These are phyloP conservation scores for Tuber umbilicatum DNA, from an alignment of 495 filamentous ascomycete species.

Conservation along the genomic window DNA sequence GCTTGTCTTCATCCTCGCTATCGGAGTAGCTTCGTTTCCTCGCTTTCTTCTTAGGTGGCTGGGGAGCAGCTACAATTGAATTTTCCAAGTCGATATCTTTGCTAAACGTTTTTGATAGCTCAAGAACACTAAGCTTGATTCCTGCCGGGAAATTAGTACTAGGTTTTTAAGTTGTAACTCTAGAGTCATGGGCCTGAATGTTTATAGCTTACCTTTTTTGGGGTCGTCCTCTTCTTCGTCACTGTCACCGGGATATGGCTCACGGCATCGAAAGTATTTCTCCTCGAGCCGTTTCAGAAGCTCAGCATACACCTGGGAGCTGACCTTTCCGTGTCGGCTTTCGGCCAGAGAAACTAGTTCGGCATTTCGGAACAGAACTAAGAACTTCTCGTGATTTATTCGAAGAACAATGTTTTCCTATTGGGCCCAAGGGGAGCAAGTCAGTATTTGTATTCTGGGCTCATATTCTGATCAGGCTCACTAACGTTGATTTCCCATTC, in stretches of 20 bases:
- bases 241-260: slow-evolving; percentile 49
- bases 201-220: slow-evolving; percentile 25
- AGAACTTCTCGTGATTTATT: slow-evolving; percentile 78
- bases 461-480: slow-evolving; percentile 4
- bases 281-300: slow-evolving; percentile 65
- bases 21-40: slow-evolving; percentile 44
- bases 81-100: slow-evolving; percentile 40
- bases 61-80: slow-evolving; percentile 40
- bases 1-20: slow-evolving; percentile 42
- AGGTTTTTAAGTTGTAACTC: neutral
- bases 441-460: neutral
- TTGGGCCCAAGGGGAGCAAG: neutral
- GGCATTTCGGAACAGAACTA: slow-evolving; percentile 70
- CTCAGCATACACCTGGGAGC: slow-evolving; percentile 66
- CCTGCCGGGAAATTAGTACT: slow-evolving; percentile 12
- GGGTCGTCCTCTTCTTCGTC: slow-evolving; percentile 49
- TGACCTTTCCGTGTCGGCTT: slow-evolving; percentile 56
- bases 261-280: slow-evolving; percentile 60
- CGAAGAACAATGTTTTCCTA: slow-evolving; percentile 59
- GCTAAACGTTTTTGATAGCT: slow-evolving; percentile 38
- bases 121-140: slow-evolving; percentile 41
- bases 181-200: neutral
- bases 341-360: slow-evolving; percentile 59
- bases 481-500: slow-evolving; percentile 44
- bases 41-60: slow-evolving; percentile 43